Evolutionary conservation across 768 basidiomycete genomes (phyloP).

Genomic region (Nidularia sp.): DNA sequence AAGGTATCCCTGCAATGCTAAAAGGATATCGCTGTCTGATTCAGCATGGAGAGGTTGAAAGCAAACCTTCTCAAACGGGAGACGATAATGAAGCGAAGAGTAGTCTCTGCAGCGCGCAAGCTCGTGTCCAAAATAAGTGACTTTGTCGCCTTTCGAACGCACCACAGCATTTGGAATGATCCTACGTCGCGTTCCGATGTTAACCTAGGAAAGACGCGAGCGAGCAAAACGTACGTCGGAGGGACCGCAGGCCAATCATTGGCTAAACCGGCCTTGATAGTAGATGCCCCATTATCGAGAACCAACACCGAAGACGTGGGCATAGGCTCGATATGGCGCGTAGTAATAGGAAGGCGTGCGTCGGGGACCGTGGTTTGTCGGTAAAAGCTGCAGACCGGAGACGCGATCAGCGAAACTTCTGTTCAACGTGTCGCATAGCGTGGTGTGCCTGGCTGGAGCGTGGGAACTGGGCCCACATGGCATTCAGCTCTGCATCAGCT

Average conservation of each 20-base stretch:
- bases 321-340: neutral
- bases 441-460: too few relatives aligned
- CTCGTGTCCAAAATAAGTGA: conserved; percentile 85
- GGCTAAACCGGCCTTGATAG: conserved; percentile 71
- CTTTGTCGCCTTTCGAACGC: conserved; percentile 79
- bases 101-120: conserved; percentile 73
- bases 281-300: conserved; percentile 84
- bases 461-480: too few relatives aligned
- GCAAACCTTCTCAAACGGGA: conserved; percentile 84
- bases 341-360: neutral
- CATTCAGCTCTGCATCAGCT: too few relatives aligned
- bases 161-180: conserved; percentile 79
- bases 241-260: conserved; percentile 17
- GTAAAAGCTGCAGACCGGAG: too few relatives aligned
- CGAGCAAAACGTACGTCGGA: conserved; percentile 23
- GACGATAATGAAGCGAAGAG: conserved; percentile 74
- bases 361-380: neutral
- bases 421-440: too few relatives aligned
- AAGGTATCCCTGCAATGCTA: conserved; percentile 69
- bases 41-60: conserved; percentile 5
- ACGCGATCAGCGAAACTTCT: too few relatives aligned
- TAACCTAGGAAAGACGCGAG: conserved; percentile 1
- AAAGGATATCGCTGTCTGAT: conserved; percentile 8
- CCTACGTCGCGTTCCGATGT: conserved; percentile 29
- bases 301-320: conserved; percentile 39